Conservation (phyloP, 2,329 filamentous ascomycete species). For the Keithomyces neogunnii region DNA sequence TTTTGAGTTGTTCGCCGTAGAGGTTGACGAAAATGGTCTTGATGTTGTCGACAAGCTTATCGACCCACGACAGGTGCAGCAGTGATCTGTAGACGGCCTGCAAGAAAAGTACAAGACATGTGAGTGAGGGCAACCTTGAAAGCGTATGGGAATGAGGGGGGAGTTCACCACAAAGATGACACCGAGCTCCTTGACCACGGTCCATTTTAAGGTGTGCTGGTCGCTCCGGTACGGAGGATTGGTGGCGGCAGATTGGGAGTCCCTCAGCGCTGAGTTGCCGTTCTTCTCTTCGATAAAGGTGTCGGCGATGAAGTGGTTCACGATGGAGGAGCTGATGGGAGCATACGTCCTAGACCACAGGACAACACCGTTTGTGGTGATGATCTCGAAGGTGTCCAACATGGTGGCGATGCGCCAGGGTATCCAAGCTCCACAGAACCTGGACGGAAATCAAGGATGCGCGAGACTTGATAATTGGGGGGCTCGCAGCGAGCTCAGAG, state of each 20-base stretch:
- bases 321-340: constrained; percentile 68
- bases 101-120: neutral
- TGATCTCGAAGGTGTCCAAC: constrained; percentile 94
- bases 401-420: constrained; percentile 38
- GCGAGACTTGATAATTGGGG: too few species aligned
- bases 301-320: constrained; percentile 93
- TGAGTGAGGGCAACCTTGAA: too few species aligned
- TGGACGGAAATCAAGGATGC: neutral
- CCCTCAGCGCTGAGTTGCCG: constrained; percentile 50
- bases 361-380: constrained; percentile 93
- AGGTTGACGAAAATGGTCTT: constrained; percentile 84
- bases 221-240: constrained; percentile 80
- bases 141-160: too few species aligned
- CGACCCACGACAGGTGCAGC: constrained; percentile 91
- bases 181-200: constrained; percentile 81
- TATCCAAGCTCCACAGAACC: neutral
- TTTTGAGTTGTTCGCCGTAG: constrained; percentile 80
- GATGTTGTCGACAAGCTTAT: constrained; percentile 92
- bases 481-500: neutral
- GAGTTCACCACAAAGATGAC: constrained; percentile 77
- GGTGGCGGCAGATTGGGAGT: constrained; percentile 47
- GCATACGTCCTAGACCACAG: constrained; percentile 89
- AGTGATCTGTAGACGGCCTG: constrained; percentile 96
- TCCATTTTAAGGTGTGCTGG: constrained; percentile 93
- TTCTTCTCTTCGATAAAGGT: constrained; percentile 95